These are phyloP conservation scores for Saccharomyces hybrid DNA, from an alignment of 1,139 yeast genomes.

Conservation along the genomic window DNA sequence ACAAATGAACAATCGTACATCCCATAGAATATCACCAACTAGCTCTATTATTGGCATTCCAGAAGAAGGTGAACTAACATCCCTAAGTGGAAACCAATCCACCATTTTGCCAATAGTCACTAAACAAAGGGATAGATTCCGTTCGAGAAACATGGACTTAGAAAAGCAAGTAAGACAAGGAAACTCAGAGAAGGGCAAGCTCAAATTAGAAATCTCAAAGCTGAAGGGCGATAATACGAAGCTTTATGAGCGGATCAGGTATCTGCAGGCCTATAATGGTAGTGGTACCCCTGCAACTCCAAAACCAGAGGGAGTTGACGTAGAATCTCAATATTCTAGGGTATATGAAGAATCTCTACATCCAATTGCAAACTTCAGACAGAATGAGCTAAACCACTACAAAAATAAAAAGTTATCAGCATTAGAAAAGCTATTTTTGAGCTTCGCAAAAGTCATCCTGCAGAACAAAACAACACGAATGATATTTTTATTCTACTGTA, in stretches of 20 bases:
- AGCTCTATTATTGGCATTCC: slow-evolving; percentile 43
- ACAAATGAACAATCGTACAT: slow-evolving; percentile 34
- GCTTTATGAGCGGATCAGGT: slow-evolving; percentile 74
- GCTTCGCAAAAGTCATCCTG: slow-evolving; percentile 63
- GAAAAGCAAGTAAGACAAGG: slow-evolving; percentile 72
- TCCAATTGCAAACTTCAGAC: slow-evolving; percentile 77
- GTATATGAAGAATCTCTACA: slow-evolving; percentile 73
- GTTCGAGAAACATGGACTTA: slow-evolving; percentile 68
- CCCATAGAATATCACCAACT: slow-evolving; percentile 38
- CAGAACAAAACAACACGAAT: slow-evolving; percentile 71
- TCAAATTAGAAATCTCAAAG: slow-evolving; percentile 54
- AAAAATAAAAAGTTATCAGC: slow-evolving; percentile 60
- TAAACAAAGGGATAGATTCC: slow-evolving; percentile 88
- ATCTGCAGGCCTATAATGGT: slow-evolving; percentile 34
- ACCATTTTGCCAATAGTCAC: slow-evolving; percentile 81
- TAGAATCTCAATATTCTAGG: slow-evolving; percentile 53
- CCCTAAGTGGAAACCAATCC: slow-evolving; percentile 9
- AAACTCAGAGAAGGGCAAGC: slow-evolving; percentile 45
- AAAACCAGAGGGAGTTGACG: slow-evolving; percentile 28
- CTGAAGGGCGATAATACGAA: slow-evolving; percentile 70
- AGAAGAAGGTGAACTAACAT: slow-evolving; percentile 27
- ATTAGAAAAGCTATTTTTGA: slow-evolving; percentile 67
- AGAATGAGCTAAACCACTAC: slow-evolving; percentile 69
- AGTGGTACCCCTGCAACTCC: slow-evolving; percentile 13
- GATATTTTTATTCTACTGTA: slow-evolving; percentile 65